Percentiles rank a stretch among this genome's conserved stretches.
Evolutionary conservation across 2,329 filamentous ascomycete genomes (phyloP).

Genomic region (Fusarium verrucosum): DNA sequence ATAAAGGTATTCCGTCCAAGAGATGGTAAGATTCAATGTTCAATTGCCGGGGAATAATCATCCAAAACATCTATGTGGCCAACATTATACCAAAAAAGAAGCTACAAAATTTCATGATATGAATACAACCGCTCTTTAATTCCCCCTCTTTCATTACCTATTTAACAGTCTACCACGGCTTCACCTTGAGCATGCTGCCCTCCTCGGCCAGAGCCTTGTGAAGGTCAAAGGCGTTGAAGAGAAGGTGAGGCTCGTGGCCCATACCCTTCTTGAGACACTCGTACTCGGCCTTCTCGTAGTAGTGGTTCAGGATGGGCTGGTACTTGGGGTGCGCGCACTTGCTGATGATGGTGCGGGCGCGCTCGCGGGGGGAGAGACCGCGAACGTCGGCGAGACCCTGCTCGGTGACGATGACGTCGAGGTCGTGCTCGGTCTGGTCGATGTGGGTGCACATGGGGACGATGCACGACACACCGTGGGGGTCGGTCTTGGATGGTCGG

Average conservation of each 20-base stretch:
- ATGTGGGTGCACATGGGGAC: slow-evolving; percentile 95
- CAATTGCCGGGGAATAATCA: slow-evolving; percentile 20
- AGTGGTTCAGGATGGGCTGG: slow-evolving; percentile 80
- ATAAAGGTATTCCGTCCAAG: neutral
- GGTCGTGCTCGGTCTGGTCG: slow-evolving; percentile 92
- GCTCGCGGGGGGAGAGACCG: slow-evolving; percentile 80
- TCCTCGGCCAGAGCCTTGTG: slow-evolving; percentile 83
- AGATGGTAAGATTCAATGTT: slow-evolving; percentile 15
- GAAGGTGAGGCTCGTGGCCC: slow-evolving; percentile 88
- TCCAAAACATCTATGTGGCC: slow-evolving; percentile 23
- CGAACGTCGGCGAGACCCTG: slow-evolving; percentile 85
- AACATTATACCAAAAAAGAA: slow-evolving; percentile 13
- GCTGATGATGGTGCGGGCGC: slow-evolving; percentile 84
- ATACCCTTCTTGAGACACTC: slow-evolving; percentile 87
- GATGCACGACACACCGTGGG: slow-evolving; percentile 83
- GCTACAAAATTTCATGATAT: slow-evolving; percentile 28
- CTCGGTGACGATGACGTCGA: slow-evolving; percentile 85
- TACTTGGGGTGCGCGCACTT: slow-evolving; percentile 90
- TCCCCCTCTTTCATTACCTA: slow-evolving; percentile 1
- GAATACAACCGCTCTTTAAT: slow-evolving; percentile 11
- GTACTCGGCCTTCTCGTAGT: slow-evolving; percentile 86
- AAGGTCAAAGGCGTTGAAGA: slow-evolving; percentile 90
- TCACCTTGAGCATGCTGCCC: slow-evolving; percentile 85
- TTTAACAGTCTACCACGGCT: slow-evolving; percentile 61
- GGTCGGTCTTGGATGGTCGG: slow-evolving; percentile 82